phyloP scores from a whole-genome alignment of 2,329 filamentous ascomycete genomes.

The Graphilbum sp. region DNA sequence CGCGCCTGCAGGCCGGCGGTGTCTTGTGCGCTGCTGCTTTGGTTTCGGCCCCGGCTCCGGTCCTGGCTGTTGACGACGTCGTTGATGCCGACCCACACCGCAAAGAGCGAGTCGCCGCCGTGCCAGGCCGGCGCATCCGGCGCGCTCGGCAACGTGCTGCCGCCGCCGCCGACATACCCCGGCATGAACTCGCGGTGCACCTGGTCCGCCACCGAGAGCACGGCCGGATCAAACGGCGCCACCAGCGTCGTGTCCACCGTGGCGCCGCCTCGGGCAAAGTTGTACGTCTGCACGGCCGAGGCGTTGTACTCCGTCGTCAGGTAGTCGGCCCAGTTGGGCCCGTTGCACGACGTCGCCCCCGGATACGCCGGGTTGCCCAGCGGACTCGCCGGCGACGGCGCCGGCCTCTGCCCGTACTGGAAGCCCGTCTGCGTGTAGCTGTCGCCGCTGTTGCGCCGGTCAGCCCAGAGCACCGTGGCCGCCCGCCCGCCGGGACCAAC shows the following conservation, averaged over 20 bases:
- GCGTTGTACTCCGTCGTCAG: conserved; percentile 25
- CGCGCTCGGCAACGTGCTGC: conserved; percentile 6
- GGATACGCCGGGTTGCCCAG: conserved; percentile 42
- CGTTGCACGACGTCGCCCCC: conserved; percentile 28
- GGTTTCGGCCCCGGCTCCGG: conserved; percentile 9
- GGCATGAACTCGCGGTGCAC: conserved; percentile 21
- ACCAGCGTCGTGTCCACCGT: conserved; percentile 32
- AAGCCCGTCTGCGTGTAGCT: conserved; percentile 26
- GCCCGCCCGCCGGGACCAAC: too few species aligned
- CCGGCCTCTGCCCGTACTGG: conserved; percentile 23
- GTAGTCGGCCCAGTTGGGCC: conserved; percentile 31
- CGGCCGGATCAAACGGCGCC: conserved; percentile 26
- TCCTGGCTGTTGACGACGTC: conserved; percentile 32
- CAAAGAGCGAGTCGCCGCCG: conserved; percentile 26
- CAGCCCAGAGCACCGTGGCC: too few species aligned
- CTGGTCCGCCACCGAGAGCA: conserved; percentile 36
- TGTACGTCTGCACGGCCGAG: conserved; percentile 26
- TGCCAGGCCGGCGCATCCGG: conserved; percentile 22
- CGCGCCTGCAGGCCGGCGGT: conserved; percentile 22
- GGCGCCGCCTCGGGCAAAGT: conserved; percentile 33
- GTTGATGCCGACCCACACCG: conserved; percentile 38
- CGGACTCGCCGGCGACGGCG: conserved; percentile 36
- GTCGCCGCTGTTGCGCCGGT: conserved; percentile 7
- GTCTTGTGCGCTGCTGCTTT: too few species aligned
- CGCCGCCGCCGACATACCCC: conserved; percentile 12